phyloP scores from a whole-genome alignment of 1,284 basidiomycete species.

The Rhodotorula sp. region DNA sequence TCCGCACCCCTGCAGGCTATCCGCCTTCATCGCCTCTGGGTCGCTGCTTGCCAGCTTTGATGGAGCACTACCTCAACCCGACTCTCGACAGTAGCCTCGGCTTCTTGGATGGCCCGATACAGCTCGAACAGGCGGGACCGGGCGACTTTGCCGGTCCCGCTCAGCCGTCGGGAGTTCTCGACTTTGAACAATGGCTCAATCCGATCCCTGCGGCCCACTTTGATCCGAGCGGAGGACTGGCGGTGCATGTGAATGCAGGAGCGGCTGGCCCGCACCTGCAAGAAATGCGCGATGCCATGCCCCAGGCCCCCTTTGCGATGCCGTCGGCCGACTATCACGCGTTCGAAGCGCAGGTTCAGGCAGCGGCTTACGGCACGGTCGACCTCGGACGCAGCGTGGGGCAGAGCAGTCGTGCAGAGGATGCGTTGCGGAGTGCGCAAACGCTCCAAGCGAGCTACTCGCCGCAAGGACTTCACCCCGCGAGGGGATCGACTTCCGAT shows the following conservation, averaged over 20 bases:
- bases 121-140: conserved; percentile 9
- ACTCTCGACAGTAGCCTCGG: conserved; percentile 14
- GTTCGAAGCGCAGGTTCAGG: not conserved
- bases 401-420: no score
- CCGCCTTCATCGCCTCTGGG: not conserved
- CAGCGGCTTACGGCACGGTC: not conserved
- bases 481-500: no score
- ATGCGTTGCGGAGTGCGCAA: no score
- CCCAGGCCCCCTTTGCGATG: not conserved
- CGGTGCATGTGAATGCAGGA: not conserved
- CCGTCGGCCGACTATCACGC: not conserved
- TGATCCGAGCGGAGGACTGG: conserved; percentile 3
- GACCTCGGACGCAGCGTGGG: not conserved
- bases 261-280: not conserved
- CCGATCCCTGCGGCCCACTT: not conserved
- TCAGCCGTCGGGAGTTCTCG: not conserved
- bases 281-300: not conserved
- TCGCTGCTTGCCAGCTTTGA: not conserved
- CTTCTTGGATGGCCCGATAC: conserved; percentile 19
- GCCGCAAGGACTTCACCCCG: no score
- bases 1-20: not conserved
- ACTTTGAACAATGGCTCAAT: conserved; percentile 25
- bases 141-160: conserved; percentile 4
- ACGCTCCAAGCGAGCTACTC: no score
- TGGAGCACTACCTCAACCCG: conserved; percentile 29